Evolutionary conservation across 2,329 filamentous ascomycete species (phyloP).

Genomic region (Calonectria pteridis): DNA sequence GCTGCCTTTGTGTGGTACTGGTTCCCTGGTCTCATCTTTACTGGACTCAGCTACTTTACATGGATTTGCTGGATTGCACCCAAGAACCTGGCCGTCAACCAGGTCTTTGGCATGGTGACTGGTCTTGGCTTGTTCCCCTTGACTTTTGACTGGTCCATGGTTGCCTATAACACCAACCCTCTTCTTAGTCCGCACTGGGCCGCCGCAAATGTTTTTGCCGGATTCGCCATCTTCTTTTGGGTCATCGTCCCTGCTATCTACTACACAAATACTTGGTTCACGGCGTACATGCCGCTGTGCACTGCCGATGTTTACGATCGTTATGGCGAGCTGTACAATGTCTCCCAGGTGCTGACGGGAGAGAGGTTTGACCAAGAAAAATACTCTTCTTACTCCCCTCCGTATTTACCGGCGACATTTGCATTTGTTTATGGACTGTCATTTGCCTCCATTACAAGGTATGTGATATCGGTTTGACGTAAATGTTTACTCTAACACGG

Average conservation of each 20-base stretch:
- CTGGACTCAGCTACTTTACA: constrained; percentile 70
- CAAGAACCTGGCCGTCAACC: constrained; percentile 71
- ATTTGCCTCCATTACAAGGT: constrained; percentile 65
- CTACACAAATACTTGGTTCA: constrained; percentile 22
- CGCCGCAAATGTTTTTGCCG: constrained; percentile 68
- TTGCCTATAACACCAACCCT: constrained; percentile 67
- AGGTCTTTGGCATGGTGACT: constrained; percentile 72
- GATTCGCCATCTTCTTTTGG: constrained; percentile 64
- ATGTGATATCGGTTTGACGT: not conserved
- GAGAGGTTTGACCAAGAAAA: constrained; percentile 67
- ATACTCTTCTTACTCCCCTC: constrained; percentile 69
- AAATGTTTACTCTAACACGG: not conserved
- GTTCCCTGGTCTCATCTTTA: constrained; percentile 70
- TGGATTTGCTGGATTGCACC: constrained; percentile 74
- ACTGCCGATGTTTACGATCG: constrained; percentile 66
- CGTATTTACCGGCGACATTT: constrained; percentile 58
- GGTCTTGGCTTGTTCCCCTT: constrained; percentile 73
- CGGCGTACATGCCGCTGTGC: constrained; percentile 17
- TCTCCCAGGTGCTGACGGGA: constrained; percentile 65
- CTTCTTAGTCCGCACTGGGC: constrained; percentile 71
- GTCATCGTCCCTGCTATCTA: constrained; percentile 57
- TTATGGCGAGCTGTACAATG: constrained; percentile 67
- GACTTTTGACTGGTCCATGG: constrained; percentile 75
- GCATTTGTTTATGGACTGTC: constrained; percentile 67
- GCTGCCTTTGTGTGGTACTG: constrained; percentile 69